Base-by-base conservation (phyloP, 495 filamentous ascomycete species). In the Penicillium crystallinum region DNA sequence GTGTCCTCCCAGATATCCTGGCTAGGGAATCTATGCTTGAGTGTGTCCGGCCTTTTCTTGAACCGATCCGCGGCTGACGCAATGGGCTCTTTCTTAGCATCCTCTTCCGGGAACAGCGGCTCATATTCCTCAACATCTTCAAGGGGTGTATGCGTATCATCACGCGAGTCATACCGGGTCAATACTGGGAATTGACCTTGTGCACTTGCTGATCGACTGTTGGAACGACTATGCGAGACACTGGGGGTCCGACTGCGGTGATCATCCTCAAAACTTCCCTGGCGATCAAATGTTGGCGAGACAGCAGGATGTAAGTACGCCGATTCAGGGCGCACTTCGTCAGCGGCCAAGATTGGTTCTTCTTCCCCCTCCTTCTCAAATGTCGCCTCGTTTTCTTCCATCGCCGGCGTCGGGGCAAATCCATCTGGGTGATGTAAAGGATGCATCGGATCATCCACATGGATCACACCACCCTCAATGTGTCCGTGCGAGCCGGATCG, bases 1-100 rank as follows among this genome's bases (percentile, higher is more conserved):
- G 91, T 87, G 69, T 99, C 93, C 66, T 99, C 93, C 93, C 93
- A 99, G 33, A 97, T 81, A 64, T 99, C 93, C 56, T 87, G 83
- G 65, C 90, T 96, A 0, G 93, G 93, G 71, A 98, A 98, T 40
- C 86, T 81, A 42, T 89, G 88, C 63, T 81, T 80, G 53, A 80
- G 72, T 30, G 76, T 58, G 38, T 83, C 81, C 0, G 85, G 82
- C 31, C 83, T 80, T 34, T 75, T 61, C 64, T 84, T 87, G 47
- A 84, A 74, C 35, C 81, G 78, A 41, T 87, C 82, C 5, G 78
- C 74, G 19, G 79, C 74, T 9, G 81, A 76, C 37, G 77, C 57
- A 15, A 84, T 72, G 27, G 78, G 69, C 38, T 77, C 73, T 17
- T 82, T 80, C 34, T 85, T 82, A 11, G 89, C 81, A 12, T 68